A percentile compares a stretch with the other conserved stretches of the same genome.
Conservation (phyloP, 371 early-diverging fungal species). For the Conidiobolus incongruus region DNA sequence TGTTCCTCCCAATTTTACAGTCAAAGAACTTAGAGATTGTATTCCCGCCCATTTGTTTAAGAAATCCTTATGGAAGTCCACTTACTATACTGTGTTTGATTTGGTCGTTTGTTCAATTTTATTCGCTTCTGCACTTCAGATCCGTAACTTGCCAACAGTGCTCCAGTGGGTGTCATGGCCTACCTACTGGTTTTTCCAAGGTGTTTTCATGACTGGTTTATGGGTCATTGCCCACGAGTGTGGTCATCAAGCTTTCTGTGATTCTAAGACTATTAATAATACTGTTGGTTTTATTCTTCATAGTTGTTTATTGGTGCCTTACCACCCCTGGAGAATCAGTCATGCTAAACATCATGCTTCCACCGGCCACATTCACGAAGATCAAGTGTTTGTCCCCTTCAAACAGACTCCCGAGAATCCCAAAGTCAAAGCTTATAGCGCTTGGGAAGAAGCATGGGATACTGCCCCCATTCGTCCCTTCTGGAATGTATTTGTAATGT, state of each 20-base stretch:
- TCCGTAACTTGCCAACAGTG: conserved; percentile 22
- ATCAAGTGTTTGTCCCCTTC: conserved; percentile 71
- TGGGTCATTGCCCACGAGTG: conserved; percentile 83
- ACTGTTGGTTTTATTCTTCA: conserved; percentile 62
- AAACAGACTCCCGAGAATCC: conserved; percentile 19
- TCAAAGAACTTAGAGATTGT: conserved; percentile 67
- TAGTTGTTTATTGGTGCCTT: conserved; percentile 63
- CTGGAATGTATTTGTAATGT: conserved; percentile 28
- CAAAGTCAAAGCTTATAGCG: conserved; percentile 12
- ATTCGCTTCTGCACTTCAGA: conserved; percentile 34
- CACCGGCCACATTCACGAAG: conserved; percentile 55
- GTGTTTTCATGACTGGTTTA: conserved; percentile 56
- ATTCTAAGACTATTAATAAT: conserved; percentile 49
- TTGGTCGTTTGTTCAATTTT: conserved; percentile 28
- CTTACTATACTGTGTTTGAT: conserved; percentile 44
- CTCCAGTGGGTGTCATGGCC: conserved; percentile 39
- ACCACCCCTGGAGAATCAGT: conserved; percentile 46
- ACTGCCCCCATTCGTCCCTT: conserved; percentile 40
- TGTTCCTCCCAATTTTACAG: conserved; percentile 33
- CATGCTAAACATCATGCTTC: conserved; percentile 69
- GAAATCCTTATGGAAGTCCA: conserved; percentile 41
- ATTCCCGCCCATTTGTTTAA: conserved; percentile 74
- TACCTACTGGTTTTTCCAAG: conserved; percentile 53
- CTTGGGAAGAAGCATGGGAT: conserved; percentile 12
- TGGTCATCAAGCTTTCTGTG: conserved; percentile 67